Evolutionary conservation across 83 land plant species (phyloP).

Genomic region (Isoetes engelmannii): DNA sequence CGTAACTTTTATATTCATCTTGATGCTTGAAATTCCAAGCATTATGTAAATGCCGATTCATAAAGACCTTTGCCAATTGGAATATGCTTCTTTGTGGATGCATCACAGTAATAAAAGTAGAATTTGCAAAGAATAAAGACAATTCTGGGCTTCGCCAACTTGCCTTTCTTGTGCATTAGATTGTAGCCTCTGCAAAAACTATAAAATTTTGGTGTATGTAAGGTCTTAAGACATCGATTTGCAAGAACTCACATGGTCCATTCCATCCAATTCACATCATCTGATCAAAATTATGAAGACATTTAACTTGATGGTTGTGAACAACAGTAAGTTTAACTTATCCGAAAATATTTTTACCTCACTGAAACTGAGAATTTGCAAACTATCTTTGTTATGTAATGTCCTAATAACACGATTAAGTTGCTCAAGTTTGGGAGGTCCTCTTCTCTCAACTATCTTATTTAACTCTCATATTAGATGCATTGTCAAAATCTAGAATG

Average conservation of each 20-base stretch:
- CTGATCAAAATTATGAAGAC: constrained; percentile 27
- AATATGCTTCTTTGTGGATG: too few species aligned
- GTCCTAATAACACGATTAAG: constrained; percentile 73
- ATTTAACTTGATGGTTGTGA: neutral
- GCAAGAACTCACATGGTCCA: constrained; percentile 95
- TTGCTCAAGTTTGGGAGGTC: constrained; percentile 76
- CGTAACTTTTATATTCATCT: too few species aligned
- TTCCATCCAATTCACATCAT: constrained; percentile 82
- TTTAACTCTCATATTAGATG: neutral
- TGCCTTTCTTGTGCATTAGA: neutral
- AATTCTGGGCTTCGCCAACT: neutral
- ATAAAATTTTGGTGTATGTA: constrained; percentile 64
- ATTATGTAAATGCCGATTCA: too few species aligned
- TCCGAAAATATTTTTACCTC: constrained; percentile 46
- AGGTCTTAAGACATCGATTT: constrained; percentile 77
- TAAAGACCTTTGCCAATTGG: too few species aligned
- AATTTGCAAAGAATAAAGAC: too few species aligned
- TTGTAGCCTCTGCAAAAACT: constrained; percentile 56
- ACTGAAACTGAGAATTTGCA: constrained; percentile 90
- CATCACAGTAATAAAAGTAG: too few species aligned
- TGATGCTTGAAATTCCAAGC: too few species aligned
- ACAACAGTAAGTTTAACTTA: neutral
- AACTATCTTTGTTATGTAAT: constrained; percentile 50
- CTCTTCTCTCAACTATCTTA: constrained; percentile 91
- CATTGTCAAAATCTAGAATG: too few species aligned